Conservation (phyloP, 2,329 filamentous ascomycete species). For the Lizonia empirigonia region DNA sequence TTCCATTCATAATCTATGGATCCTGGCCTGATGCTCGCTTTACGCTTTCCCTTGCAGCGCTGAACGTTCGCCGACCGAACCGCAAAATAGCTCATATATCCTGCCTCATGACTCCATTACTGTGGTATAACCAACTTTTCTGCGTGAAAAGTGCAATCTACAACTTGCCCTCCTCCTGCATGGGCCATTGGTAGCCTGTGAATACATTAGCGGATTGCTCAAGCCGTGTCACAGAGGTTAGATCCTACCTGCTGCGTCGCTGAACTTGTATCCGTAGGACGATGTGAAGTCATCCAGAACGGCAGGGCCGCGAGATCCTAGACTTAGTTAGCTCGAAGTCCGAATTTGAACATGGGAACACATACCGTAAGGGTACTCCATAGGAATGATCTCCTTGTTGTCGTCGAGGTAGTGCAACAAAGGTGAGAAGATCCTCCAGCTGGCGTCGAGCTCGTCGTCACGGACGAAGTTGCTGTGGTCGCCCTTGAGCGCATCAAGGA, state of each 20-base stretch:
- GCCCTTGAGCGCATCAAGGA: constrained; percentile 96
- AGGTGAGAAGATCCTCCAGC: constrained; percentile 98
- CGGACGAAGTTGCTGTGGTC: constrained; percentile 93
- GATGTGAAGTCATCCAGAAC: constrained; percentile 98
- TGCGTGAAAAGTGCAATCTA: constrained; percentile 23
- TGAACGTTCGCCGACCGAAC: constrained; percentile 14
- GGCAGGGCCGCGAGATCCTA: constrained; percentile 93
- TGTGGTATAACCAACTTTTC: constrained; percentile 23
- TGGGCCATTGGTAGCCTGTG: constrained; percentile 50
- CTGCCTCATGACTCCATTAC: constrained; percentile 22
- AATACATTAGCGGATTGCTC: constrained; percentile 22
- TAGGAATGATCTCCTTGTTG: constrained; percentile 98
- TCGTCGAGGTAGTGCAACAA: constrained; percentile 97
- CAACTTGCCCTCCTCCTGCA: constrained; percentile 46
- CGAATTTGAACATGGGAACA: not conserved
- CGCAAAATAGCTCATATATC: constrained; percentile 16
- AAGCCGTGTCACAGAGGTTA: constrained; percentile 11
- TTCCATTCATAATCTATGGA: constrained; percentile 21
- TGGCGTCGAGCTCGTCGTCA: constrained; percentile 81
- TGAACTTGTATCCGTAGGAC: constrained; percentile 99
- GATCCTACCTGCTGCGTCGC: constrained; percentile 76
- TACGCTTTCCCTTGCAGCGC: constrained; percentile 7
- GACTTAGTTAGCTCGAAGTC: not conserved
- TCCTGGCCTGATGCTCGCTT: constrained; percentile 14
- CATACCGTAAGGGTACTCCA: constrained; percentile 99